Percentiles rank a stretch among this genome's conserved stretches.
phyloP scores from a whole-genome alignment of 2,329 filamentous ascomycete species.

The Fusarium pseudoanthophilum region DNA sequence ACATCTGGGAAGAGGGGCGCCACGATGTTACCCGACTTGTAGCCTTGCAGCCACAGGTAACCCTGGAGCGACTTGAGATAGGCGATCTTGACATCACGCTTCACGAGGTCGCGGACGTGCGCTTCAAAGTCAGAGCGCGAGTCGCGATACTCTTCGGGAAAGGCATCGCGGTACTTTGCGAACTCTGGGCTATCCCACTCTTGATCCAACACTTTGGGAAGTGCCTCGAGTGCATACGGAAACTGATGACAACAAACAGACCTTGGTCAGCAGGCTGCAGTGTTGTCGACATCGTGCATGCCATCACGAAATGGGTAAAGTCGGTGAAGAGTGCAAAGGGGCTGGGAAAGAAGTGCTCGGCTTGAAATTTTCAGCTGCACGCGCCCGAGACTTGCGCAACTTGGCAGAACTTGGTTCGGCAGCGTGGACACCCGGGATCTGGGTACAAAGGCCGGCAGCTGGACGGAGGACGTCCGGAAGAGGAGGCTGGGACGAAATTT shows the following conservation, averaged over 20 bases:
- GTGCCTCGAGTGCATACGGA: conserved; percentile 76
- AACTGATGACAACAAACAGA: conserved; percentile 63
- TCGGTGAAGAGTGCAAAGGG: conserved; percentile 40
- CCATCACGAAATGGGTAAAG: conserved; percentile 31
- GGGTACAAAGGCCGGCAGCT: conserved; percentile 24
- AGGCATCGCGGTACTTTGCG: conserved; percentile 74
- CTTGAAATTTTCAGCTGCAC: conserved; percentile 31
- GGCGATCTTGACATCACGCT: conserved; percentile 76
- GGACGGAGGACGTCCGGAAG: conserved; percentile 30
- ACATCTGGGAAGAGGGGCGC: conserved; percentile 83
- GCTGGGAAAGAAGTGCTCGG: conserved; percentile 23
- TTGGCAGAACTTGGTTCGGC: conserved; percentile 35
- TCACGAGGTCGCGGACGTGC: conserved; percentile 77
- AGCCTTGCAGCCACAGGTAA: conserved; percentile 80
- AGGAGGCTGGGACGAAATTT: conserved; percentile 33
- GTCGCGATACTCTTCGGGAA: conserved; percentile 71
- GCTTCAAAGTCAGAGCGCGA: conserved; percentile 69
- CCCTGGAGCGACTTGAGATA: conserved; percentile 85
- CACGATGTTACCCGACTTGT: conserved; percentile 73
- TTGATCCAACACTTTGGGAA: conserved; percentile 70
- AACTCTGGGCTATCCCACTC: conserved; percentile 76
- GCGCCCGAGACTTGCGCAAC: conserved; percentile 32
- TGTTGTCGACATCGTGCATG: conserved; percentile 25
- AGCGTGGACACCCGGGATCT: conserved; percentile 21
- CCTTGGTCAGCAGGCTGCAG: conserved; percentile 30